A percentile compares a stretch with the other conserved stretches of the same genome.
Conservation (phyloP, 2,329 filamentous ascomycete genomes). For the Cladosporium sp. region DNA sequence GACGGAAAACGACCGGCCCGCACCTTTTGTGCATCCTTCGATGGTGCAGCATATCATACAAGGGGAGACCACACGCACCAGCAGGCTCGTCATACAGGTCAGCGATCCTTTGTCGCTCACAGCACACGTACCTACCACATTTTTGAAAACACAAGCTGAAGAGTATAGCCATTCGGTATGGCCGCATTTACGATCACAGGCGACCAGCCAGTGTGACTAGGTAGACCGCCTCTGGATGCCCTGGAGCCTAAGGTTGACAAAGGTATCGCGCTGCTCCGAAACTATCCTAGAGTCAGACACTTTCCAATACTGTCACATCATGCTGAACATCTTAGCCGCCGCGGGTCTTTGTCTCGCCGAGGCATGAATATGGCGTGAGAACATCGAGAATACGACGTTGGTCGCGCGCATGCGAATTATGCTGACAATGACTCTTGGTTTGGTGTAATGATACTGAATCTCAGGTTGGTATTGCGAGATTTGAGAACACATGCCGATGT, state of each 20-base stretch:
- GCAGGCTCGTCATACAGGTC: background rate
- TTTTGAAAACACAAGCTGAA: background rate
- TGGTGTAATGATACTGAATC: background rate
- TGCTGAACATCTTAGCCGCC: background rate
- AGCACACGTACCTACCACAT: background rate
- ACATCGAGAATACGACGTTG: background rate
- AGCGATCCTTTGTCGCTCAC: background rate
- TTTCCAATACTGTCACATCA: background rate
- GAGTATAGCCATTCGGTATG: background rate
- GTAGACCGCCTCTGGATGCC: background rate
- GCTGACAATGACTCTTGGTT: background rate
- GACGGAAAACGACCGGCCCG: background rate
- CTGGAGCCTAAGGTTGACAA: background rate
- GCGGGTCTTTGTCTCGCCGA: background rate
- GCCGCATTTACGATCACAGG: background rate
- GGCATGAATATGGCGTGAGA: background rate
- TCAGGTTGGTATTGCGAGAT: background rate
- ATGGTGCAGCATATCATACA: background rate
- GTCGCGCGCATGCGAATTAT: background rate
- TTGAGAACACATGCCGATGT: background rate
- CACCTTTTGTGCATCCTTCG: background rate
- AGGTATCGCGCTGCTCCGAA: background rate
- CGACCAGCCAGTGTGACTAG: background rate
- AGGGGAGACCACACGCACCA: no score
- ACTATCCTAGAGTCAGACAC: background rate